A percentile compares a stretch with the other conserved stretches of the same genome.
These are phyloP conservation scores for Blastocladiella britannica DNA, from an alignment of 192 early-diverging fungal species.

Conservation along the genomic window DNA sequence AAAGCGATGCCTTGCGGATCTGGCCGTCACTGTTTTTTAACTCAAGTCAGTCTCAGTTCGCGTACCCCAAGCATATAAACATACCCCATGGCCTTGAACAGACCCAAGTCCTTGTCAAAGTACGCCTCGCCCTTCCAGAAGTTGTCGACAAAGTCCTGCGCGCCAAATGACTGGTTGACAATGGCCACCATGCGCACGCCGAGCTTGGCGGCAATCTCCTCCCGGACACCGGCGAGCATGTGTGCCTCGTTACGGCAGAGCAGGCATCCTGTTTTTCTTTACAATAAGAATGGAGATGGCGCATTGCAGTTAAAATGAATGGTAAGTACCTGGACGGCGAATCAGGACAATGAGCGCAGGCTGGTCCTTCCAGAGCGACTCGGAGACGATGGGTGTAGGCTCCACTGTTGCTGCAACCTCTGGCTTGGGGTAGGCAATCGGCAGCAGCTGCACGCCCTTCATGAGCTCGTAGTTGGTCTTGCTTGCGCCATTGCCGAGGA, in stretches of 20 bases:
- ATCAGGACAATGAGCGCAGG: neutral
- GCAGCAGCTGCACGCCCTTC: too few relatives aligned
- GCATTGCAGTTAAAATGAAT: neutral
- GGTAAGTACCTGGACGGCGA: neutral
- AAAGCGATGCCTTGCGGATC: neutral
- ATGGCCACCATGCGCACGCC: neutral
- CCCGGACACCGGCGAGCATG: neutral
- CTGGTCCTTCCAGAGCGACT: neutral
- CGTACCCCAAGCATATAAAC: neutral
- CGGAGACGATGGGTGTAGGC: too few relatives aligned
- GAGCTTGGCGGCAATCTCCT: neutral
- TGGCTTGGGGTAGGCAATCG: too few relatives aligned
- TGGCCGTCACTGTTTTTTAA: neutral
- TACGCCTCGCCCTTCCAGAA: neutral
- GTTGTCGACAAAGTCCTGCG: neutral
- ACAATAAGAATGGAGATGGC: neutral
- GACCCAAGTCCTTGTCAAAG: neutral
- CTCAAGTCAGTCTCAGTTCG: too few relatives aligned
- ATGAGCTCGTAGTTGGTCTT: too few relatives aligned
- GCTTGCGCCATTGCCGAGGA: too few relatives aligned
- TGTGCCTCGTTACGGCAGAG: neutral
- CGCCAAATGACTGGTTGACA: neutral
- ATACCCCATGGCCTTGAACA: neutral
- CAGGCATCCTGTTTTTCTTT: neutral
- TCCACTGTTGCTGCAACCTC: too few relatives aligned